Evolutionary conservation across 306 rosid genomes (phyloP).

Genomic region (Malus sylvestris): DNA sequence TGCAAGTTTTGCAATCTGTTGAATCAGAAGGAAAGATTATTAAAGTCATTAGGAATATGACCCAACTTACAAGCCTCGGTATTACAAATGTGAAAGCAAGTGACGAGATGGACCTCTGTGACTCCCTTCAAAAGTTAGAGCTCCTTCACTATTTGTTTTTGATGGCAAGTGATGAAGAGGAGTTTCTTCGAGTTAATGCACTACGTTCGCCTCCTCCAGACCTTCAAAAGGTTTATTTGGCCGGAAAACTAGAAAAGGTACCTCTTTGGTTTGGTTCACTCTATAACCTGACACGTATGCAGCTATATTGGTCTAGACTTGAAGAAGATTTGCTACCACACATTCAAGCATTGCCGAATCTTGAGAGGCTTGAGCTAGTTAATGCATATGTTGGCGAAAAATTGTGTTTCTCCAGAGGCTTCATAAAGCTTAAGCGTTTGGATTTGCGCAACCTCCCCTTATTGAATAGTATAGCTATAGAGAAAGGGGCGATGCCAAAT

Average conservation of each 20-base stretch:
- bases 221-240: neutral
- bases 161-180: too few species aligned
- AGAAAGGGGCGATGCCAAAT: conserved; percentile 6
- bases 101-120: too few species aligned
- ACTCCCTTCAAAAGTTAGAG: too few species aligned
- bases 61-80: too few species aligned
- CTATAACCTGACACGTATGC: neutral
- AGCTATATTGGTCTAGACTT: neutral
- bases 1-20: neutral
- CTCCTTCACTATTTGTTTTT: too few species aligned
- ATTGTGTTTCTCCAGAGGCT: neutral
- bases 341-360: neutral
- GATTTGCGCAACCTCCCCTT: neutral
- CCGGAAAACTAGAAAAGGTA: conserved; percentile 3
- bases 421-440: neutral
- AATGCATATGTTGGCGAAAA: too few species aligned
- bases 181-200: too few species aligned
- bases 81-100: too few species aligned
- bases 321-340: conserved; percentile 9
- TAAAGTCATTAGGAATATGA: too few species aligned
- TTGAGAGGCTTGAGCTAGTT: too few species aligned
- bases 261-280: conserved; percentile 9
- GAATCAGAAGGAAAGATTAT: too few species aligned
- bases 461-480: neutral
- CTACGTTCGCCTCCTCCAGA: too few species aligned